Evolutionary conservation across 2,329 filamentous ascomycete genomes (phyloP).

Genomic region (Fusarium avenaceum): DNA sequence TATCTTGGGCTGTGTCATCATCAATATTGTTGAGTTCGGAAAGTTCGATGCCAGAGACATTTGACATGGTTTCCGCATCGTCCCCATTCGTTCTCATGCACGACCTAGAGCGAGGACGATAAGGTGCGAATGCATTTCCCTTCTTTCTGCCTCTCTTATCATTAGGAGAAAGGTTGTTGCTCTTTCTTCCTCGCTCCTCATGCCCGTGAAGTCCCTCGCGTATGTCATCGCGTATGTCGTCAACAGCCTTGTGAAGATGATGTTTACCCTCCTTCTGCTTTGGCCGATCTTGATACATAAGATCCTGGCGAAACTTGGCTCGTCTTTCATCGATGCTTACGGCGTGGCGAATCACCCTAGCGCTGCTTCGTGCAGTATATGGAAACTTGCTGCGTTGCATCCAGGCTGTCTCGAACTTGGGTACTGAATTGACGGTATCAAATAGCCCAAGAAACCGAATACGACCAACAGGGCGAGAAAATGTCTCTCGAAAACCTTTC

Average conservation of each 20-base stretch:
- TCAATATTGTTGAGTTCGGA: conserved; percentile 56
- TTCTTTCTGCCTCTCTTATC: conserved; percentile 20
- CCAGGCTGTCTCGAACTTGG: conserved; percentile 79
- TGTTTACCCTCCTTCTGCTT: conserved; percentile 36
- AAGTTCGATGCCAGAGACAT: conserved; percentile 49
- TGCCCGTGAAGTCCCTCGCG: conserved; percentile 31
- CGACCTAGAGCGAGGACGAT: conserved; percentile 58
- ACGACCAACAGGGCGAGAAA: conserved; percentile 78
- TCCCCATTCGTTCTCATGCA: conserved; percentile 48
- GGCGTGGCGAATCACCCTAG: conserved; percentile 75
- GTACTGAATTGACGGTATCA: conserved; percentile 85
- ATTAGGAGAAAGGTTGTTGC: conserved; percentile 29
- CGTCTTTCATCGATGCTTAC: conserved; percentile 79
- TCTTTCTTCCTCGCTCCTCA: conserved; percentile 34
- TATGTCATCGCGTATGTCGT: conserved; percentile 41
- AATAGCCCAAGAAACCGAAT: conserved; percentile 85
- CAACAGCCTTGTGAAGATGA: conserved; percentile 43
- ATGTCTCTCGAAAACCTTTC: conserved; percentile 85
- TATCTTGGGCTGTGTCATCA: conserved; percentile 72
- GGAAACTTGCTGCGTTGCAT: conserved; percentile 86
- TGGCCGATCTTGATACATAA: conserved; percentile 68
- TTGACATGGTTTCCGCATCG: conserved; percentile 50
- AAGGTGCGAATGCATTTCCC: conserved; percentile 54
- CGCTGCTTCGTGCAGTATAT: conserved; percentile 71
- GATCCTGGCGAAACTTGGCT: conserved; percentile 78